Evolutionary conservation across 768 basidiomycete genomes (phyloP).

Genomic region (Lenzites betulinus): DNA sequence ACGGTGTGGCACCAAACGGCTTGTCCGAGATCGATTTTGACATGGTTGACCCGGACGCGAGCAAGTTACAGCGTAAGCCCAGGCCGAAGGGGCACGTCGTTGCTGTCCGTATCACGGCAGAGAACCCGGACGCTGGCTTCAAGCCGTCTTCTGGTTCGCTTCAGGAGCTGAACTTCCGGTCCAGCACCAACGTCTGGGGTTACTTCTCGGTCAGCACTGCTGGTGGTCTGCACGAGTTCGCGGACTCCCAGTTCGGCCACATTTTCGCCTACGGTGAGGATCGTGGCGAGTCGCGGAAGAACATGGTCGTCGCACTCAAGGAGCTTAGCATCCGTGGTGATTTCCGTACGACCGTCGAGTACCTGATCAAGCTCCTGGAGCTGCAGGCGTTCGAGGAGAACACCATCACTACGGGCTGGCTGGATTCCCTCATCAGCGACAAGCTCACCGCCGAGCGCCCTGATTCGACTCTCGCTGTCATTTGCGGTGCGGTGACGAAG

Average conservation of each 20-base stretch:
- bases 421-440: constrained; percentile 95
- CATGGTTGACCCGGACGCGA: constrained; percentile 85
- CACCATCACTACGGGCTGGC: constrained; percentile 97
- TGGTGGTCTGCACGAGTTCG: constrained; percentile 97
- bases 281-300: constrained; percentile 92
- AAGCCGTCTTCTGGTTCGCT: constrained; percentile 97
- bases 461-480: constrained; percentile 87
- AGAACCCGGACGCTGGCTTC: constrained; percentile 99
- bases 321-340: constrained; percentile 98
- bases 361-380: constrained; percentile 96
- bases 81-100: constrained; percentile 98
- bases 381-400: constrained; percentile 96
- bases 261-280: constrained; percentile 99
- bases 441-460: constrained; percentile 98
- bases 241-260: constrained; percentile 99
- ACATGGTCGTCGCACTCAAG: constrained; percentile 99
- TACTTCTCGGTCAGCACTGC: constrained; percentile 97
- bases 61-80: constrained; percentile 90
- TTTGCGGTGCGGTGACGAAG: constrained; percentile 96
- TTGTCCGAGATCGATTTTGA: constrained; percentile 96
- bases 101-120: constrained; percentile 98
- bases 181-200: constrained; percentile 99
- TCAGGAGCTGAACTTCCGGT: constrained; percentile 99
- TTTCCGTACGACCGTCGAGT: constrained; percentile 98
- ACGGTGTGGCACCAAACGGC: constrained; percentile 90